Evolutionary conservation across 1,284 basidiomycete genomes (phyloP), one percentile per base, ranked within the genome.

Genomic region (Apiotrichum sp.): DNA sequence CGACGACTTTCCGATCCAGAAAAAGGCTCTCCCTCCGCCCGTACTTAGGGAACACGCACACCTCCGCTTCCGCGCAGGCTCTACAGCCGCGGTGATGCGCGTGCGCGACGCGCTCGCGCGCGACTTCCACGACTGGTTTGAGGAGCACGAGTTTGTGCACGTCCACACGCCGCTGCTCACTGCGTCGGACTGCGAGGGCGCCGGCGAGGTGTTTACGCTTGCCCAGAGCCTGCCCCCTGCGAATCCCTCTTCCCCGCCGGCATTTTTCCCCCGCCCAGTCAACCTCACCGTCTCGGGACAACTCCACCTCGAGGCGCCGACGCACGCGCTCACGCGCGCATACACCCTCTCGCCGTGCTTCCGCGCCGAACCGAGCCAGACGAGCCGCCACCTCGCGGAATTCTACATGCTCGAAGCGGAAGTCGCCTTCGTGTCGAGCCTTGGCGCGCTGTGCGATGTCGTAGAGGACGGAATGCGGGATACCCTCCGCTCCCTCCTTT

Each of bases 321-420:
- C 89, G 2, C 81, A 84, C 7, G 83, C 89, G 0, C 76, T 96
- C 13, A 82, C 85, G 0, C 83, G 93, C 33, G 88, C 91, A 0
- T 99, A 93, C 78, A 93, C 92, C 0, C 81, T 97, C 29, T 86
- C 88, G 0, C 93, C 95, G 0, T 86, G 86, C 57, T 99, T 98
- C 76, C 86, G 95, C 22, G 95, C 95, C 16, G 95, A 99, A 68
- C 84, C 84, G 6, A 88, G 86, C 4, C 82, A 87, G 64, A 98
- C 95, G 1, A 84, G 84, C 49, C 82, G 95, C n/a, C 95, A 99
- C 74, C 82, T 99, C 6, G 84, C 90, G 48, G 96, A 99, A 72
- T 99, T 98, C 74, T 96, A 91, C 89, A 98, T 98, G 95, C 82
- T 96, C 55, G 95, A 99, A 76, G 92, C 88, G 0, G 95, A 96